Base-by-base conservation (phyloP, 805 yeast species). In the Ogataea methylovora region DNA sequence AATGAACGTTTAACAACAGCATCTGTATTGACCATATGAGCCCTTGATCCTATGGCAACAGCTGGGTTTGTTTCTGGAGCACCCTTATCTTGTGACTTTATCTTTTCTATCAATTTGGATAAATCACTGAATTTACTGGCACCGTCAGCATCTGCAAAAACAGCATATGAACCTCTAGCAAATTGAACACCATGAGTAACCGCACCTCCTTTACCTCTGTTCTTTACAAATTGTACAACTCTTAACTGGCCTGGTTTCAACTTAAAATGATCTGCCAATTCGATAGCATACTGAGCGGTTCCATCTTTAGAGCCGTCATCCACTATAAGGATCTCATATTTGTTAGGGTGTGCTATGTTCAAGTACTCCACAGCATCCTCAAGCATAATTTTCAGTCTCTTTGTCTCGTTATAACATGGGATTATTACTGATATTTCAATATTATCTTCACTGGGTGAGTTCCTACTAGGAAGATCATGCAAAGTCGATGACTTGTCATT, bases 81-180 rank as follows among this genome's bases (percentile, higher is more conserved):
- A 15, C 32, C 24, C 0, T 36, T 27, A 25, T 52, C 56, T 6
- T 50, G 24, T 15, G 41, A 40, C 21, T 61, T 45, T 20, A 82
- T 63, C 10, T 63, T 58, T 3, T 49, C 51, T 9, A 75, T 42
- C 38, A 88, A 63, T 36, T 69, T 72, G 2, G 51, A 51, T 18
- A 83, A 64, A 55, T 88, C 96, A 18, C 72, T 49, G 53, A 92
- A 92, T 45, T 71, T 68, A 18, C 94, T 80, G 4, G 98, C 97
- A 23, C 97, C 97, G 60, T 92, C 98, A 1, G 97, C 98, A 60
- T 92, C 98, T 1, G 95, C 97, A 63, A 92, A 92, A 8, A 92
- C 68, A 9, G 76, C 74, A 47, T 72, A 79, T 37, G 67, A 55
- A 10, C 97, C 98, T 28, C 85, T 64, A 3, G 79, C 63, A 48